Percentiles rank a stretch among this genome's conserved stretches.
Evolutionary conservation across 2,329 filamentous ascomycete species (phyloP).

Genomic region (Metarhizium humberi): DNA sequence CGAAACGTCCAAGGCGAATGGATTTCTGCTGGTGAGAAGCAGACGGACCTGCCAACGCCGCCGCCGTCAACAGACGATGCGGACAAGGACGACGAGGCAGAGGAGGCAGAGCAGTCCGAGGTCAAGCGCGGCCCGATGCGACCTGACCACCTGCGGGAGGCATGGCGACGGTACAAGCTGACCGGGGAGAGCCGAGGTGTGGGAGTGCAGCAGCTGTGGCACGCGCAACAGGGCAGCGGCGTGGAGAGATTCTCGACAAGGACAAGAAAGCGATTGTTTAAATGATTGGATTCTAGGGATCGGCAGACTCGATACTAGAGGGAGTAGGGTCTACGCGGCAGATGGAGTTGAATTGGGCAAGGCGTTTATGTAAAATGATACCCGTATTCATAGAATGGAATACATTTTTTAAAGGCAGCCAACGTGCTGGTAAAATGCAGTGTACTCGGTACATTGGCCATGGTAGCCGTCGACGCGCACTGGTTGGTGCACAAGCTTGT

Average conservation of each 20-base stretch:
- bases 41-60: slow-evolving; percentile 40
- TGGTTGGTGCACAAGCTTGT: too few relatives aligned
- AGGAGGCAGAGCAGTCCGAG: slow-evolving; percentile 12
- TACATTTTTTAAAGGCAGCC: neutral
- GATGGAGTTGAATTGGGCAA: neutral
- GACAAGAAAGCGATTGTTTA: slow-evolving; percentile 45
- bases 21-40: slow-evolving; percentile 50
- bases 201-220: slow-evolving; percentile 51
- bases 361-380: slow-evolving; percentile 1
- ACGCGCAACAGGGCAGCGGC: slow-evolving; percentile 49
- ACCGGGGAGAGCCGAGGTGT: slow-evolving; percentile 54
- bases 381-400: neutral
- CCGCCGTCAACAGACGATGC: slow-evolving; percentile 24
- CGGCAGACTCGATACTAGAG: too few relatives aligned
- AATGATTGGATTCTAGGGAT: slow-evolving; percentile 19
- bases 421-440: neutral
- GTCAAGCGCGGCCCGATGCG: slow-evolving; percentile 48
- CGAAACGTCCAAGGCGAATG: slow-evolving; percentile 64
- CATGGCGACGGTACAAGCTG: slow-evolving; percentile 57
- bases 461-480: too few relatives aligned
- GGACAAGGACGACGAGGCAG: slow-evolving; percentile 19
- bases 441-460: too few relatives aligned
- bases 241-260: slow-evolving; percentile 49
- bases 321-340: too few relatives aligned
- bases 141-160: slow-evolving; percentile 67